Percentiles rank a stretch among this genome's conserved stretches.
phyloP scores from a whole-genome alignment of 345 rosid species.

The Microthlaspi erraticum region DNA sequence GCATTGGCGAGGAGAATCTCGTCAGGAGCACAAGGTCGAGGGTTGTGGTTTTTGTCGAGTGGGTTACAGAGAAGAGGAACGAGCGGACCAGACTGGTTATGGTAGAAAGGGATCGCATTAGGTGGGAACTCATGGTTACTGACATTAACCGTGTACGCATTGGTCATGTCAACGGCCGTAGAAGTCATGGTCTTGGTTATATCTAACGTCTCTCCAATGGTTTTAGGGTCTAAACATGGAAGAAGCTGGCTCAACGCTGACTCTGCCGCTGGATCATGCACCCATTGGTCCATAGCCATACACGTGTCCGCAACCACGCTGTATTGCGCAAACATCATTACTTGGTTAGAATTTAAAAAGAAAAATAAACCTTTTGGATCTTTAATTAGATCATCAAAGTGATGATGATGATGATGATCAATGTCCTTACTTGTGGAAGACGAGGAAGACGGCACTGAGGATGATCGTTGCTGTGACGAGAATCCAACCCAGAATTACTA shows the following conservation, averaged over 20 bases:
- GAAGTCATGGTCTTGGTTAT: constrained; percentile 51
- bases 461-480: constrained; percentile 53
- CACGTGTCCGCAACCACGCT: constrained; percentile 76
- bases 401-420: constrained; percentile 13
- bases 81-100: constrained; percentile 76
- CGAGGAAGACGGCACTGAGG: constrained; percentile 56
- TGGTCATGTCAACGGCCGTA: constrained; percentile 51
- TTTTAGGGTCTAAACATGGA: constrained; percentile 66
- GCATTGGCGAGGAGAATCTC: constrained; percentile 60
- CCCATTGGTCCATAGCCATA: constrained; percentile 85
- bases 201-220: constrained; percentile 54
- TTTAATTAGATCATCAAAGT: not conserved
- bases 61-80: constrained; percentile 70
- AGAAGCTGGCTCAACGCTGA: constrained; percentile 68
- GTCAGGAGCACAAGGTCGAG: constrained; percentile 49
- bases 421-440: constrained; percentile 60
- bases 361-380: not conserved
- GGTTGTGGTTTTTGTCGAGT: constrained; percentile 51
- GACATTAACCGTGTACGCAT: constrained; percentile 49
- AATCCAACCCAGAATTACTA: constrained; percentile 61
- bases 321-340: constrained; percentile 10
- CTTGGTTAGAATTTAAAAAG: not conserved
- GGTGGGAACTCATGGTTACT: constrained; percentile 59
- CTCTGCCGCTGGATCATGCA: constrained; percentile 65
- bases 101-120: constrained; percentile 50